phyloP scores from a whole-genome alignment of 441 rosid species.

The Kokia cookei region DNA sequence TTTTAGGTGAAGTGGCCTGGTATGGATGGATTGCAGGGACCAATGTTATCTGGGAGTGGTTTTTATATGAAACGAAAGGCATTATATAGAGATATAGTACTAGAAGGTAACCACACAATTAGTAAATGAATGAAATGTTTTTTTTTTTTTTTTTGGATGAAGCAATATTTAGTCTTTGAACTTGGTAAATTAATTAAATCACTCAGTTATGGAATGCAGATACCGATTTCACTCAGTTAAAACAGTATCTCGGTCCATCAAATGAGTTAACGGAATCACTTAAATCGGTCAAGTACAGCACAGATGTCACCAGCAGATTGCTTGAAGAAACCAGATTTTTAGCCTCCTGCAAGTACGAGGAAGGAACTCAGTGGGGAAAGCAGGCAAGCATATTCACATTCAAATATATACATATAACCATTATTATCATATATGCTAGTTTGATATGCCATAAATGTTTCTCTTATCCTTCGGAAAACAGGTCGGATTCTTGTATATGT shows the following conservation, averaged over 20 bases:
- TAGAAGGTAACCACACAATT: constrained; percentile 3
- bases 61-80: constrained; percentile 36
- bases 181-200: background rate
- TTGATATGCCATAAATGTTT: background rate
- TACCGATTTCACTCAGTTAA: constrained; percentile 18
- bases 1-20: constrained; percentile 28
- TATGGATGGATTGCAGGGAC: constrained; percentile 38
- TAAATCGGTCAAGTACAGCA: background rate
- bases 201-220: background rate
- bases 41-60: constrained; percentile 30
- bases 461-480: background rate
- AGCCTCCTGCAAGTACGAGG: constrained; percentile 21
- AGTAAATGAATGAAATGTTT: no score
- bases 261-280: constrained; percentile 23
- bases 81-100: constrained; percentile 14
- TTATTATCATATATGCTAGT: background rate
- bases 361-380: constrained; percentile 21
- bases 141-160: no score
- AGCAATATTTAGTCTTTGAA: no score
- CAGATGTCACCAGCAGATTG: constrained; percentile 6
- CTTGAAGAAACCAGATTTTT: constrained; percentile 20
- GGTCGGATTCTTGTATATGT: constrained; percentile 23
- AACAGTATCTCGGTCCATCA: constrained; percentile 25
- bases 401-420: background rate
- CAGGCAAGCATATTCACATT: constrained; percentile 13